Evolutionary conservation across 208 protist genomes (phyloP).

Genomic region (Acanthamoeba royreba): DNA sequence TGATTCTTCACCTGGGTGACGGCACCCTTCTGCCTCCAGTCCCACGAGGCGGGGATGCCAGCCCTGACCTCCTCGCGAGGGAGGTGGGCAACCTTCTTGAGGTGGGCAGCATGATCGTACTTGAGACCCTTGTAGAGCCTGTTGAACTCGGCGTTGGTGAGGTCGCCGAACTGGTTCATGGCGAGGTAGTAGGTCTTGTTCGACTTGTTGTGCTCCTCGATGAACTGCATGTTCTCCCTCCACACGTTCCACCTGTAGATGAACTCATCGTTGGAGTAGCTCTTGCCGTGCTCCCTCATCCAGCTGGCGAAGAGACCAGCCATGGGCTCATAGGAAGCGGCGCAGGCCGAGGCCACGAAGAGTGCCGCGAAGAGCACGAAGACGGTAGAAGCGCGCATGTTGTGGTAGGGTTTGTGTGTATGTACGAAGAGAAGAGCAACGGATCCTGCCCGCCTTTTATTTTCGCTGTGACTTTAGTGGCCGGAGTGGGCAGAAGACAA

Average conservation of each 20-base stretch:
- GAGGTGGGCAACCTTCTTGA: neutral
- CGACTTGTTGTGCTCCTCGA: neutral
- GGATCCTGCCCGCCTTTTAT: no score
- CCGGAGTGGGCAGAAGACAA: no score
- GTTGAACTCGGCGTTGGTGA: slow-evolving; percentile 55
- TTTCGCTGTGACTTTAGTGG: no score
- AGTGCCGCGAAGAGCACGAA: neutral
- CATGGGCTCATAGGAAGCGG: neutral
- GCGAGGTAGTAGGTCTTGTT: slow-evolving; percentile 49
- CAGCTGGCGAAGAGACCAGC: neutral
- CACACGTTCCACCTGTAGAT: neutral
- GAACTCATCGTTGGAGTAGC: slow-evolving; percentile 11
- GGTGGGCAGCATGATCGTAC: neutral
- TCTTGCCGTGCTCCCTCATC: neutral
- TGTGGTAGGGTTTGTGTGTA: no score
- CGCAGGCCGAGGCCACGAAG: neutral
- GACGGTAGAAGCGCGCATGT: neutral
- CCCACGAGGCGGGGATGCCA: slow-evolving; percentile 57
- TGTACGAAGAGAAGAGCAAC: no score
- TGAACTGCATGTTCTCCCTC: neutral
- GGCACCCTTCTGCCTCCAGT: slow-evolving; percentile 87
- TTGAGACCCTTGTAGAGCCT: neutral
- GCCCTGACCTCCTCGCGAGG: neutral
- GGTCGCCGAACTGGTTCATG: slow-evolving; percentile 60
- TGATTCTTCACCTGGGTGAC: slow-evolving; percentile 94